Base-by-base conservation (phyloP, 169 alveolate species). In the Plasmodium relictum region DNA sequence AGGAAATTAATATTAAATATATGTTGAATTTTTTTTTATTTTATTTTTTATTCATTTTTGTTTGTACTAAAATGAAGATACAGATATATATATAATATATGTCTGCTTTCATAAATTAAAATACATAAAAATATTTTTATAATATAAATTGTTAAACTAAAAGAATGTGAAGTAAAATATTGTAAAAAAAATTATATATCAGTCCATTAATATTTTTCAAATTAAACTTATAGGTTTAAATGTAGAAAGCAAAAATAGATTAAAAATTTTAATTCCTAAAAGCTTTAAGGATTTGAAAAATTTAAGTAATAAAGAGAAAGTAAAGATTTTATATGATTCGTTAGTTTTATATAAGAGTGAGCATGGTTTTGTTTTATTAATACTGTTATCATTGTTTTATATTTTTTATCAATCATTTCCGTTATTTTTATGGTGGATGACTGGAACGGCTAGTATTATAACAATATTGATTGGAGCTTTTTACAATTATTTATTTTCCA, bases 381-480 rank as follows among this genome's bases (percentile, higher is more conserved):
- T 83, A 52, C 44, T 83, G 42, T 65, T 83, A 24, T 62, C 91
- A 69, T 62, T 83, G 54, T 41, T 83, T 37, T 83, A 83, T 68
- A 83, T 69, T 52, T 52, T 70, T 31, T 83, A 83, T 31, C 83
- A 83, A 58, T 71, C 91, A 42, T 83, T 83, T 58, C 91, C 91
- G 16, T 20, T 83, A 45, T 83, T 83, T 54, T 83, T 83, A 83
- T 83, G 91, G 91, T 83, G 91, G 91, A 83, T 83, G 86, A 69
- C 91, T 22, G 91, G 91, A 44, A 70, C 91, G 18, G 91, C 73
- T 50, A 69, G 72, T 62, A 48, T 54, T 48, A 83, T 83, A 83
- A 83, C 91, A 3, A 69, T 83, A 69, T 48, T 83, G 26, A 83
- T 83, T 37, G 91, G 91, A 31, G 91, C 91, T 22, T 69, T 83